These are phyloP conservation scores for Myriosclerotinia scirpicola DNA, from an alignment of 2,329 filamentous ascomycete genomes.

Conservation along the genomic window DNA sequence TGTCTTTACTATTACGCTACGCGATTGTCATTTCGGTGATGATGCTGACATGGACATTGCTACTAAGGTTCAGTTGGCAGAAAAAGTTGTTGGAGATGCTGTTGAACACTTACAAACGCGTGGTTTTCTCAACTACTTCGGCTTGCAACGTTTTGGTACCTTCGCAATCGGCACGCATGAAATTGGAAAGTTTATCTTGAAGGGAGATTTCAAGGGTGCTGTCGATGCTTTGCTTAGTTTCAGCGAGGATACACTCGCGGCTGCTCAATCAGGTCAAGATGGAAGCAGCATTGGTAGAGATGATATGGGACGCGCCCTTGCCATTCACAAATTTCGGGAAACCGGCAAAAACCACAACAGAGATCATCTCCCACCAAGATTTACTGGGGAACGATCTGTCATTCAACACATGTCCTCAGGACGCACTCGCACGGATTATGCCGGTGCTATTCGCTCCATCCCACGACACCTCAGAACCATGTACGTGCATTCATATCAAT, in stretches of 20 bases:
- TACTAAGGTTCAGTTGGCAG: conserved; percentile 47
- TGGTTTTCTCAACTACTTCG: conserved; percentile 97
- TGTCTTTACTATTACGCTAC: conserved; percentile 87
- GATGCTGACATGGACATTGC: conserved; percentile 50
- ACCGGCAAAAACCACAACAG: conserved; percentile 58
- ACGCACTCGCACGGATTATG: conserved; percentile 61
- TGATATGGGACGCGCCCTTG: conserved; percentile 75
- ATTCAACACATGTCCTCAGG: conserved; percentile 66
- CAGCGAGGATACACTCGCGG: conserved; percentile 60
- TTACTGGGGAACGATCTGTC: conserved; percentile 74
- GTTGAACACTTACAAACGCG: conserved; percentile 66
- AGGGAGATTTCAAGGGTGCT: conserved; percentile 77
- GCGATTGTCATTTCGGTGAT: conserved; percentile 69
- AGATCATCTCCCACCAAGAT: conserved; percentile 72
- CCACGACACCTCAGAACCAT: conserved; percentile 82
- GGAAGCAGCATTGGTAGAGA: conserved; percentile 63
- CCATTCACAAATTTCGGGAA: conserved; percentile 71
- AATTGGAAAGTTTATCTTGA: conserved; percentile 79
- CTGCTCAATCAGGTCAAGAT: conserved; percentile 49
- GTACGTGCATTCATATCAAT: conserved; percentile 98
- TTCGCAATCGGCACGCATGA: conserved; percentile 83
- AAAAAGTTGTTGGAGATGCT: conserved; percentile 55
- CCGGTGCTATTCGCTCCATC: conserved; percentile 78
- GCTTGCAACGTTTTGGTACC: conserved; percentile 93
- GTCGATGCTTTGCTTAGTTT: conserved; percentile 76